Evolutionary conservation across 2,329 filamentous ascomycete species (phyloP).

Genomic region (Fusarium sp.): DNA sequence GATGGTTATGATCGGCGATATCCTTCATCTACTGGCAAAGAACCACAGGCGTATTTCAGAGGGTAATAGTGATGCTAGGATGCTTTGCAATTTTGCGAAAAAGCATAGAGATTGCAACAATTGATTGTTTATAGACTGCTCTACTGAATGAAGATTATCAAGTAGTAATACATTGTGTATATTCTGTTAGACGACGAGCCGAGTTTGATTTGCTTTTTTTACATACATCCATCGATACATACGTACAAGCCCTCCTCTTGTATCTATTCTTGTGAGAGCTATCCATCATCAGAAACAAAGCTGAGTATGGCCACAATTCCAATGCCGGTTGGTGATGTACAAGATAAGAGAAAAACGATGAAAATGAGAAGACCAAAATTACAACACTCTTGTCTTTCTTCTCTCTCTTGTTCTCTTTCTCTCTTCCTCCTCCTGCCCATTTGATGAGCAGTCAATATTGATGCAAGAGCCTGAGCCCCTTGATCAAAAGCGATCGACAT

Average conservation of each 20-base stretch:
- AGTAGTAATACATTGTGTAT: conserved; percentile 41
- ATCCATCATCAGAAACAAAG: conserved; percentile 33
- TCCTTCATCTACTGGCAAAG: conserved; percentile 43
- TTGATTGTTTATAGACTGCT: background rate
- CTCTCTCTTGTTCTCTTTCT: conserved; percentile 12
- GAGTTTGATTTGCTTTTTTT: conserved; percentile 43
- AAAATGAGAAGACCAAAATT: conserved; percentile 35
- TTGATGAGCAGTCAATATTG: conserved; percentile 25
- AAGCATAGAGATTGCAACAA: background rate
- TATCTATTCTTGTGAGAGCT: conserved; percentile 33
- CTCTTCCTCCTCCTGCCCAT: conserved; percentile 1
- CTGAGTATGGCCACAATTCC: conserved; percentile 39
- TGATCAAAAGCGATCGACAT: conserved; percentile 27
- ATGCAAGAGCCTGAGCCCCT: conserved; percentile 24
- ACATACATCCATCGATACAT: conserved; percentile 30
- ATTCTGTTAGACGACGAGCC: conserved; percentile 45
- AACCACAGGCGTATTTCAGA: background rate
- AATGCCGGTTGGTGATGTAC: conserved; percentile 46
- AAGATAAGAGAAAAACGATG: conserved; percentile 36
- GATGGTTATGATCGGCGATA: conserved; percentile 60
- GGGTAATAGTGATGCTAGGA: background rate
- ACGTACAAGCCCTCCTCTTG: conserved; percentile 42
- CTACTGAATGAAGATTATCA: conserved; percentile 2
- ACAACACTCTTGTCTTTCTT: conserved; percentile 38
- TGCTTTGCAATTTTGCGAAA: background rate